Evolutionary conservation across 2,329 filamentous ascomycete species (phyloP).

Genomic region (Rosellinia necatrix): DNA sequence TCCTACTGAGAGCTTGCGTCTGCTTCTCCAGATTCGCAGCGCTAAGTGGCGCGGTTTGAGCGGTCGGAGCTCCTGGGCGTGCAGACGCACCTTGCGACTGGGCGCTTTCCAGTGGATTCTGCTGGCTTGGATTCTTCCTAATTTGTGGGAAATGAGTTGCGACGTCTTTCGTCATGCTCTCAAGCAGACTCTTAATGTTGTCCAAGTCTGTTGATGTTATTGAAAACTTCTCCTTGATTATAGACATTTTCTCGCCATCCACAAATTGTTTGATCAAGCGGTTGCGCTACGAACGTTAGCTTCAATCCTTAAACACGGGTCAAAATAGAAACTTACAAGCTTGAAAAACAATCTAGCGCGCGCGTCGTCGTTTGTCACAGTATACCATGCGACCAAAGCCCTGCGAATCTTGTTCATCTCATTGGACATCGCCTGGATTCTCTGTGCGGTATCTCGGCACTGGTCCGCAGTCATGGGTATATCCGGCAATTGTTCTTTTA

Average conservation of each 20-base stretch:
- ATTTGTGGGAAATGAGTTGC: constrained; percentile 33
- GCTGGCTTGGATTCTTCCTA: constrained; percentile 39
- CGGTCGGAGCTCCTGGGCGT: constrained; percentile 42
- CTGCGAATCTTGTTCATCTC: constrained; percentile 53
- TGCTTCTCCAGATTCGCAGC: constrained; percentile 58
- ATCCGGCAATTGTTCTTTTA: constrained; percentile 49
- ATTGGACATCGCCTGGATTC: constrained; percentile 47
- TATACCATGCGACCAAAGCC: constrained; percentile 54
- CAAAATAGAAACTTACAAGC: constrained; percentile 48
- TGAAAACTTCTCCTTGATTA: constrained; percentile 55
- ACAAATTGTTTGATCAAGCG: constrained; percentile 59
- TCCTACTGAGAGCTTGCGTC: constrained; percentile 52
- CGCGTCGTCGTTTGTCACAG: constrained; percentile 52
- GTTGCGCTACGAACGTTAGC: constrained; percentile 53
- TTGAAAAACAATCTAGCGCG: constrained; percentile 58
- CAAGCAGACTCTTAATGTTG: constrained; percentile 51
- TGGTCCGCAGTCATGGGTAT: constrained; percentile 53
- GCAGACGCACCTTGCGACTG: constrained; percentile 35
- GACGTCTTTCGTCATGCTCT: constrained; percentile 57
- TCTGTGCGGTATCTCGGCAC: constrained; percentile 49
- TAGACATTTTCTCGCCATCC: constrained; percentile 52
- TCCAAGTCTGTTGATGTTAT: constrained; percentile 58
- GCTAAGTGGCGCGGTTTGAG: constrained; percentile 46
- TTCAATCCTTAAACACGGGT: neutral
- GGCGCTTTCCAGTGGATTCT: constrained; percentile 32